phyloP scores from a whole-genome alignment of 2,329 filamentous ascomycete species.

The Golovinomyces cichoracearum region DNA sequence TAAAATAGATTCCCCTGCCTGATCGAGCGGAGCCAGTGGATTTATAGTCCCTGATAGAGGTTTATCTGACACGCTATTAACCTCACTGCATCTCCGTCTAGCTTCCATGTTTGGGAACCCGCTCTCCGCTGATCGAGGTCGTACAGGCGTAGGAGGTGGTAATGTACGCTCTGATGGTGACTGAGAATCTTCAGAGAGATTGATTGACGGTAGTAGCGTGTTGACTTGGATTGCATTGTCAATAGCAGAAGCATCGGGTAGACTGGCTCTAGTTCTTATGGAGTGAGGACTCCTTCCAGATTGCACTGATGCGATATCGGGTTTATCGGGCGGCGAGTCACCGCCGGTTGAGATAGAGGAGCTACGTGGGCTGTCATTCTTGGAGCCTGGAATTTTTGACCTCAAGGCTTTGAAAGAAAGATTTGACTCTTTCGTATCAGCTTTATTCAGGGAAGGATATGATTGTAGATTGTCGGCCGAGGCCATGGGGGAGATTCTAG shows the following conservation, averaged over 20 bases:
- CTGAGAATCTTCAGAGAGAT: conserved; percentile 17
- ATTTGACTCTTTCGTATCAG: conserved; percentile 77
- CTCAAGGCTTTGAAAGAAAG: conserved; percentile 57
- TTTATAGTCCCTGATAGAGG: conserved; percentile 44
- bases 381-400: conserved; percentile 61
- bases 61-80: conserved; percentile 79
- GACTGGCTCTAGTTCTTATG: conserved; percentile 20
- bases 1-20: conserved; percentile 70
- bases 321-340: conserved; percentile 34
- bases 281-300: conserved; percentile 37
- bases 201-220: conserved; percentile 3
- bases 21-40: conserved; percentile 31
- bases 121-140: conserved; percentile 44
- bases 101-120: conserved; percentile 45
- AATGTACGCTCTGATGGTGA: conserved; percentile 26
- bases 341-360: conserved; percentile 34
- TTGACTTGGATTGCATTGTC: not conserved
- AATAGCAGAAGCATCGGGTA: conserved; percentile 16
- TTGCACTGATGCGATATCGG: conserved; percentile 49
- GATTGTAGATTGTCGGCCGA: conserved; percentile 32
- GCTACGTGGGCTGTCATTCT: conserved; percentile 56
- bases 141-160: conserved; percentile 65
- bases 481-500: conserved; percentile 12
- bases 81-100: conserved; percentile 66
- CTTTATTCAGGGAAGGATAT: conserved; percentile 74